These are phyloP conservation scores for Lecanosticta acicola DNA, from an alignment of 2,329 filamentous ascomycete genomes.

Conservation along the genomic window DNA sequence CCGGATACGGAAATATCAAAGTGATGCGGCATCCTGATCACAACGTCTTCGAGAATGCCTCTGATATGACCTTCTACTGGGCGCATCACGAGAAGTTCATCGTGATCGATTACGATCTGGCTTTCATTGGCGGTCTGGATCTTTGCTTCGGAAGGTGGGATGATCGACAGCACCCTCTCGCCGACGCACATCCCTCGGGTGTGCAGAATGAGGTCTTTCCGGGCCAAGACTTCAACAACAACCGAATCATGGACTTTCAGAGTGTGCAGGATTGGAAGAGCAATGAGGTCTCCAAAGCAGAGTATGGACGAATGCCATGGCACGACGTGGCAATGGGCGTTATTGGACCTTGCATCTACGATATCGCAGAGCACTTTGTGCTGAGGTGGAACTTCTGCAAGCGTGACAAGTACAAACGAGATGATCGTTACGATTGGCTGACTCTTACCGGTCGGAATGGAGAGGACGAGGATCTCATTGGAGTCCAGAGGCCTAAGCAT, in stretches of 20 bases:
- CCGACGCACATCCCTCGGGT: conserved; percentile 81
- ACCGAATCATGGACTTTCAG: conserved; percentile 91
- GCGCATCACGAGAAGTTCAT: conserved; percentile 98
- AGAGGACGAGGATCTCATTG: conserved; percentile 76
- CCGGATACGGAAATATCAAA: conserved; percentile 80
- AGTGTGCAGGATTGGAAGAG: conserved; percentile 86
- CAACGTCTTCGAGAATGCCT: conserved; percentile 86
- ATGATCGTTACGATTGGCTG: conserved; percentile 78
- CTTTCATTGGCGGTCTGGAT: conserved; percentile 91
- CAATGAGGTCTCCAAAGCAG: conserved; percentile 85
- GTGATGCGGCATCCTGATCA: conserved; percentile 92
- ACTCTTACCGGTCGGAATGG: conserved; percentile 68
- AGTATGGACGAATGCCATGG: conserved; percentile 96
- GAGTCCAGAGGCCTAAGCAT: conserved; percentile 81
- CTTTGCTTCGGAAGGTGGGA: conserved; percentile 97
- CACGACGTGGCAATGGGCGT: conserved; percentile 91
- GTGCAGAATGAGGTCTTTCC: conserved; percentile 82
- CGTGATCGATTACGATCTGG: conserved; percentile 83
- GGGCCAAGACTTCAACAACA: conserved; percentile 97
- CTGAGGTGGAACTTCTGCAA: conserved; percentile 96
- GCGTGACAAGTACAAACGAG: conserved; percentile 94
- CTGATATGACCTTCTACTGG: conserved; percentile 97
- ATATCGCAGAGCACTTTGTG: conserved; percentile 93
- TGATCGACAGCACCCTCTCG: conserved; percentile 71
- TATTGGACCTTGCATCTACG: conserved; percentile 83